Base-by-base conservation (phyloP, 2,329 filamentous ascomycete species). In the Alternaria rosae region DNA sequence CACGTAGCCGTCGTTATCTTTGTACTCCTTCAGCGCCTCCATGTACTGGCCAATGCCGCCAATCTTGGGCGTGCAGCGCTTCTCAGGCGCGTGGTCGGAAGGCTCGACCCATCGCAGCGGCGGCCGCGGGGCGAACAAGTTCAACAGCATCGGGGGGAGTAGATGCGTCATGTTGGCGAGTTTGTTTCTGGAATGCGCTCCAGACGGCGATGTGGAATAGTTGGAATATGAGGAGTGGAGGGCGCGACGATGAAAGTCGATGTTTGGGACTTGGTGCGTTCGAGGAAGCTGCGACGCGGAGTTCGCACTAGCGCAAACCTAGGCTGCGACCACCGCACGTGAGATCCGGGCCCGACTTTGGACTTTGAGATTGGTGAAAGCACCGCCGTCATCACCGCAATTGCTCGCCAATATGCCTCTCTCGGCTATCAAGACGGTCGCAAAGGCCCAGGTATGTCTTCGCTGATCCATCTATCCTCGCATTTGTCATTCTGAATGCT, bases 71-170 rank as follows among this genome's bases (percentile, higher is more conserved):
- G 92, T 96, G 78, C 86, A 89, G 73, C 92, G 91, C 69, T 94
- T 88, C 81, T 95, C 92, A 11, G 94, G 91, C 65, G 94, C 88
- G 78, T 92, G 86, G 81, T 98, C 94, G 71, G 87, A 85, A 7
- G 93, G 92, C 63, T 91, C 91, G 63, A 97, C 89, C 86, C 92
- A 98, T 81, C 93, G 91, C 78, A 98, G 84, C 62, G 94, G 91
- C 72, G 95, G 95, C 62, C 95, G 92, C 78, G 95, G 92, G 82
- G 94, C 92, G 84, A 99, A 99, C 70, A 98, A 92, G 81, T 92
- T 92, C 73, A 98, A 87, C 62, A 98, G 87, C 78, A 97, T 94
- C 58, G 92, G 92, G 61, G 95, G 94, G 20, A 99, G 91, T 82
- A 96, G 95, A 86, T 97, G 94, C 53, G 95, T 98, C 95, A 98